phyloP scores from a whole-genome alignment of 805 yeast species.

The Saturnispora bothae region DNA sequence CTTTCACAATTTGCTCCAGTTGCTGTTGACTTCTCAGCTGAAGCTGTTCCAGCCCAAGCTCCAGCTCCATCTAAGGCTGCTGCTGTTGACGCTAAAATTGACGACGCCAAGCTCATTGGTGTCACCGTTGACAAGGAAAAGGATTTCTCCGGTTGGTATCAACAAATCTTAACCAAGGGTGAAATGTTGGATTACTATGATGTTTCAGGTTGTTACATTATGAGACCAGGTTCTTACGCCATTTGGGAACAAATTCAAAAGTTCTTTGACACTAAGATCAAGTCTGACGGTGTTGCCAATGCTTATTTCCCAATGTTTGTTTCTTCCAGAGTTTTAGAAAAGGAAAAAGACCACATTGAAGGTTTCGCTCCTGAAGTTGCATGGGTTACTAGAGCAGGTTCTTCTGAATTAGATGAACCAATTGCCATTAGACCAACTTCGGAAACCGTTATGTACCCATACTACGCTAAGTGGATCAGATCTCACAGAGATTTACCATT shows the following conservation, averaged over 20 bases:
- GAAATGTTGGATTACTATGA: conserved; percentile 98
- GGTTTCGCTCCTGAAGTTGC: conserved; percentile 99
- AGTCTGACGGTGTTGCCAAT: conserved; percentile 82
- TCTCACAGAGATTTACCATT: conserved; percentile 97
- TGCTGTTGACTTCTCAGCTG: conserved; percentile 44
- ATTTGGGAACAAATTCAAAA: conserved; percentile 92
- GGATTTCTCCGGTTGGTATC: conserved; percentile 97
- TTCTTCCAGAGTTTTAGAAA: conserved; percentile 82
- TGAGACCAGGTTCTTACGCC: conserved; percentile 90
- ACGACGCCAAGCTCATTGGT: conserved; percentile 87
- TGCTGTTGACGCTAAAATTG: conserved; percentile 42
- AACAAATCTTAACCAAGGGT: conserved; percentile 90
- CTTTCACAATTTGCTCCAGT: conserved; percentile 43
- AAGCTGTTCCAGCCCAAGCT: conserved; percentile 31
- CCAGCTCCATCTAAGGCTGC: conserved; percentile 18
- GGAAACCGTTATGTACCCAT: conserved; percentile 99
- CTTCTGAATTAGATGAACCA: conserved; percentile 91
- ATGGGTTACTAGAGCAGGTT: conserved; percentile 97
- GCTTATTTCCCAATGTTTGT: conserved; percentile 99
- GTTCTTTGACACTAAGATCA: conserved; percentile 75
- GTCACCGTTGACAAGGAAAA: conserved; percentile 86
- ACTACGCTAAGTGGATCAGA: conserved; percentile 97
- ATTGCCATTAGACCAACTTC: conserved; percentile 99
- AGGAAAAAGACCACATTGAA: conserved; percentile 96
- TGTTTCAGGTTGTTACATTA: conserved; percentile 95